Conservation (phyloP, 1,284 basidiomycete species). For the Ceratobasidium sp. region DNA sequence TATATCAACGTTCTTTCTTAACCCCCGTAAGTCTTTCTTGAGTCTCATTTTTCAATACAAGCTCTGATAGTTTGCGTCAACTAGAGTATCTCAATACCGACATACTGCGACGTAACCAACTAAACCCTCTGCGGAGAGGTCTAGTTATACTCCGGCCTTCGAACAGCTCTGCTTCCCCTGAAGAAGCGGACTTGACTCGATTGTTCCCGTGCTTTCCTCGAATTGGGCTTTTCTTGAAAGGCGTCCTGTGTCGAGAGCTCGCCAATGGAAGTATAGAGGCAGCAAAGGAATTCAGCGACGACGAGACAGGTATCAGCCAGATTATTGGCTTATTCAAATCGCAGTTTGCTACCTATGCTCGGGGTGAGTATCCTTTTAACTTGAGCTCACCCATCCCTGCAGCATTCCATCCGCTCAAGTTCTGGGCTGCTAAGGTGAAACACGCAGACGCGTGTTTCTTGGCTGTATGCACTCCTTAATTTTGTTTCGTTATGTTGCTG, state of each 20-base stretch:
- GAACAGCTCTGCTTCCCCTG: background rate
- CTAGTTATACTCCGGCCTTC: background rate
- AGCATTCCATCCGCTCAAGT: background rate
- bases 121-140: background rate
- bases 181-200: background rate
- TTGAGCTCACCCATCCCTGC: background rate
- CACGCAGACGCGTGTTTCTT: background rate
- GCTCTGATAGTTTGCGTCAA: background rate
- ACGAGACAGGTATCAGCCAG: background rate
- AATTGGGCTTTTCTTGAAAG: slow-evolving; percentile 23
- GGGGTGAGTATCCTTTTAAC: slow-evolving; percentile 11
- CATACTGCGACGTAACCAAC: background rate
- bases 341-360: slow-evolving; percentile 24
- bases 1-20: slow-evolving; percentile 30
- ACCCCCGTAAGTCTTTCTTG: slow-evolving; percentile 23
- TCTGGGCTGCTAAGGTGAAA: background rate
- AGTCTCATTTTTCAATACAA: background rate
- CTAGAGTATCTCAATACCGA: background rate
- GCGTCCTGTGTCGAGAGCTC: slow-evolving; percentile 16
- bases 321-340: slow-evolving; percentile 26
- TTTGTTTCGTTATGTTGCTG: background rate
- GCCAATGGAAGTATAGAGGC: slow-evolving; percentile 2
- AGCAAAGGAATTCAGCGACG: background rate
- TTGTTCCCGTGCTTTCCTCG: slow-evolving; percentile 10
- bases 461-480: background rate